Conservation (phyloP, 2,329 filamentous ascomycete species). For the Trichoderma citrinoviride region DNA sequence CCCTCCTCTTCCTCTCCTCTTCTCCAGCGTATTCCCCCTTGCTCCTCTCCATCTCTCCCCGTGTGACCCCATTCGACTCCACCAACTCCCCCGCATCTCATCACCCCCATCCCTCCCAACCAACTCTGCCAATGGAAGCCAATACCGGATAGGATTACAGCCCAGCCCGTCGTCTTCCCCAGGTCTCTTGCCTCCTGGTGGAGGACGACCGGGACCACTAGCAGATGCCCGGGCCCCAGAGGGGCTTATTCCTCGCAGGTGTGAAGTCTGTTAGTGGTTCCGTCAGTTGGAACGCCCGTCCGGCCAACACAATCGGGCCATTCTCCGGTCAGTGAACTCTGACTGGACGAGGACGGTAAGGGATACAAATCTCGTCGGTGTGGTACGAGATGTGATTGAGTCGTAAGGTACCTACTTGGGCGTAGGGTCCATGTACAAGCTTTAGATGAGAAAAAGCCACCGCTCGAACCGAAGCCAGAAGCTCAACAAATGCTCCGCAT, state of each 20-base stretch:
- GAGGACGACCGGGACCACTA: not conserved
- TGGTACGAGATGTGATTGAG: no score
- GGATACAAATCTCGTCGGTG: no score
- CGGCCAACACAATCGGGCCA: not conserved
- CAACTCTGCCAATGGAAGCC: no score
- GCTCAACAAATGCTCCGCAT: no score
- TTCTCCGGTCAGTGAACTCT: not conserved
- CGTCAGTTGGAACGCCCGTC: not conserved
- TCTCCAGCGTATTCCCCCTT: not conserved
- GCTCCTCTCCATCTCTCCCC: not conserved
- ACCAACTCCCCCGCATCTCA: conserved; percentile 1
- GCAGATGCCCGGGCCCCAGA: not conserved
- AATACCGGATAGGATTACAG: no score
- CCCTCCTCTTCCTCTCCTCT: not conserved
- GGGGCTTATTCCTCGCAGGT: not conserved
- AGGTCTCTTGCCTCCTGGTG: not conserved
- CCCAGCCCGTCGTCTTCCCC: no score
- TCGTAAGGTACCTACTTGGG: no score
- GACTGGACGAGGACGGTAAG: not conserved
- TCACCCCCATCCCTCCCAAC: not conserved
- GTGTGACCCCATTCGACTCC: not conserved
- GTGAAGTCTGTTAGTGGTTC: not conserved
- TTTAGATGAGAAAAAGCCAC: not conserved
- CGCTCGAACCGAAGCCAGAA: no score
- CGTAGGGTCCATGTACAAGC: no score